Conservation (phyloP, 306 rosid species). For the Acacia acuminata region DNA sequence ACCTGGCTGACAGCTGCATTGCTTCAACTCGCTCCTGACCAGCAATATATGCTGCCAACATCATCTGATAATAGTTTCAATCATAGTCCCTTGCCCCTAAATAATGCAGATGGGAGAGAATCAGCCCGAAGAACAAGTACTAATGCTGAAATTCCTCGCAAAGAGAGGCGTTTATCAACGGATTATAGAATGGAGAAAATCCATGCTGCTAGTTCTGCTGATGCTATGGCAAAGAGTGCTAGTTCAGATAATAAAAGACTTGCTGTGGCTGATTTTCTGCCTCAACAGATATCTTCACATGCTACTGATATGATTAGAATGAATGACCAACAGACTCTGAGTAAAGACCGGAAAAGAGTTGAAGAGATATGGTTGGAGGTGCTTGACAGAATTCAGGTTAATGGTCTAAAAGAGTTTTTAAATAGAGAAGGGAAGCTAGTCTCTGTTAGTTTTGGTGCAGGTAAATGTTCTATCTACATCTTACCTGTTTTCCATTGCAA, state of each 20-base stretch:
- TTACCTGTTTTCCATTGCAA: neutral
- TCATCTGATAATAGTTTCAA: constrained; percentile 82
- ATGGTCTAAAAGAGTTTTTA: constrained; percentile 75
- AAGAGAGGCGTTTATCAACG: constrained; percentile 52
- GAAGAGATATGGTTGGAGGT: constrained; percentile 94
- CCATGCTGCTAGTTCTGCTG: constrained; percentile 59
- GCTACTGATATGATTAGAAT: constrained; percentile 42
- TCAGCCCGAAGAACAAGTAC: constrained; percentile 45
- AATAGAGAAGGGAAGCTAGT: constrained; percentile 81
- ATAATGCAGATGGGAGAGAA: constrained; percentile 49
- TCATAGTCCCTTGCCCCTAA: constrained; percentile 73
- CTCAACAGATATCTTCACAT: constrained; percentile 49
- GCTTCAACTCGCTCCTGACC: constrained; percentile 99
- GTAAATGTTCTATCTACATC: constrained; percentile 38
- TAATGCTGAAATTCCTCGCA: constrained; percentile 42
- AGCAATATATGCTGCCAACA: constrained; percentile 87
- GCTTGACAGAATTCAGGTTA: constrained; percentile 68
- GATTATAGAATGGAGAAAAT: constrained; percentile 50
- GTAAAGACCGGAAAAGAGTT: constrained; percentile 52
- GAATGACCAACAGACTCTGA: constrained; percentile 46
- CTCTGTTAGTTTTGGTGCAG: constrained; percentile 87
- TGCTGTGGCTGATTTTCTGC: constrained; percentile 42
- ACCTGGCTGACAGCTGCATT: constrained; percentile 98
- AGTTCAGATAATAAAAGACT: constrained; percentile 58
- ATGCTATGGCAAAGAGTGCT: constrained; percentile 45